phyloP scores from a whole-genome alignment of 192 early-diverging fungal species.

The Paraglomus occultum region DNA sequence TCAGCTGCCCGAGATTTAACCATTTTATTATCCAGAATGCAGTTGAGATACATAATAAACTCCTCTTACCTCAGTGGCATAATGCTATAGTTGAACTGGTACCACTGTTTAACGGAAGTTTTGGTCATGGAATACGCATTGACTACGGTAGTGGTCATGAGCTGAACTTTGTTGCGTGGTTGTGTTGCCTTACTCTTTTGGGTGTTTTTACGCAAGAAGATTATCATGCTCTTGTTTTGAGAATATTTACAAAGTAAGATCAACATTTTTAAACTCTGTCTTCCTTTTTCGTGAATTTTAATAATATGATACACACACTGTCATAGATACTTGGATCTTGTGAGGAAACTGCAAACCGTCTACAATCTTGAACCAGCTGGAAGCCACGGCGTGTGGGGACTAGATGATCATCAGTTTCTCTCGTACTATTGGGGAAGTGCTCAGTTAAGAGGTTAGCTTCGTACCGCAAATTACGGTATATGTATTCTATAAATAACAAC shows the following conservation, averaged over 20 bases:
- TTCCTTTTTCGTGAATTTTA: neutral
- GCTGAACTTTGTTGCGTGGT: slow-evolving; percentile 81
- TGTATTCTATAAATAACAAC: neutral
- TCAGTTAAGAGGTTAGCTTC: slow-evolving; percentile 67
- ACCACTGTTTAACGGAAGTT: slow-evolving; percentile 67
- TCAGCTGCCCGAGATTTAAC: no score
- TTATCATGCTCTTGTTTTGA: slow-evolving; percentile 66
- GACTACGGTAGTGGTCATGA: slow-evolving; percentile 99
- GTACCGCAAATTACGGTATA: neutral
- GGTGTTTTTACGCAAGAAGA: slow-evolving; percentile 62
- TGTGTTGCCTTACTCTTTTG: slow-evolving; percentile 74
- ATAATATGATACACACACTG: slow-evolving; percentile 18
- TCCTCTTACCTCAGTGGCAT: slow-evolving; percentile 39
- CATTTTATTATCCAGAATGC: slow-evolving; percentile 33
- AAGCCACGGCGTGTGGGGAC: slow-evolving; percentile 95
- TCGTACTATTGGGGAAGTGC: slow-evolving; percentile 92
- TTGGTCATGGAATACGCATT: slow-evolving; percentile 88
- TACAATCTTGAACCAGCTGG: slow-evolving; percentile 96
- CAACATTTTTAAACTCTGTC: neutral
- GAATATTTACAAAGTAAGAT: slow-evolving; percentile 62
- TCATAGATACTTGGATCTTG: slow-evolving; percentile 71
- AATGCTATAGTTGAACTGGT: slow-evolving; percentile 66
- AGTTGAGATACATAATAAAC: slow-evolving; percentile 31
- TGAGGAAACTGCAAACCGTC: slow-evolving; percentile 73
- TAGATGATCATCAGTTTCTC: slow-evolving; percentile 97